phyloP scores from a whole-genome alignment of 2,329 filamentous ascomycete genomes.

The Beauveria medogensis region DNA sequence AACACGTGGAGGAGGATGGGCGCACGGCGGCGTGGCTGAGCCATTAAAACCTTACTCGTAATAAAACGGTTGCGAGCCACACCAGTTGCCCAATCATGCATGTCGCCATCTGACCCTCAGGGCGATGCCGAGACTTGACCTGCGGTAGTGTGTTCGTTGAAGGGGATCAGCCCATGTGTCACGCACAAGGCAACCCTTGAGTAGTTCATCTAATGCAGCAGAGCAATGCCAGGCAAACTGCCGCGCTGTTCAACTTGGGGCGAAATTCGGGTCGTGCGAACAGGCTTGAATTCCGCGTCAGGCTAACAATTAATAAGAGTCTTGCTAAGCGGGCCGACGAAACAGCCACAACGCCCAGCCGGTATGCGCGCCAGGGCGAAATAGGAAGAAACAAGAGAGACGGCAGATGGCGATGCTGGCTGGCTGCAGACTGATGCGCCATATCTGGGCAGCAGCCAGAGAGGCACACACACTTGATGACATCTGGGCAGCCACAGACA shows the following conservation, averaged over 20 bases:
- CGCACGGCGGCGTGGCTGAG: neutral
- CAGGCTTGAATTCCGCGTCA: neutral
- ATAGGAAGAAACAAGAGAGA: conserved; percentile 5
- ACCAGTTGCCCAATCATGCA: neutral
- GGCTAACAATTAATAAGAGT: neutral
- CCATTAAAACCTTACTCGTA: conserved; percentile 6
- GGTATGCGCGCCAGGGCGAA: neutral
- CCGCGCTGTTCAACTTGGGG: neutral
- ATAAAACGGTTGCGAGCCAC: conserved; percentile 2
- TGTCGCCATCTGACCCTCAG: neutral
- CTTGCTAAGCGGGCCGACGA: neutral
- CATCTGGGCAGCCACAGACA: too few species aligned
- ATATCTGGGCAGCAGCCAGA: neutral
- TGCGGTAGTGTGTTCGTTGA: neutral
- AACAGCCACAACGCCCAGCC: neutral
- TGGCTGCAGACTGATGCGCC: neutral
- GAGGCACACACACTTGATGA: neutral
- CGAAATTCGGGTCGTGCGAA: neutral
- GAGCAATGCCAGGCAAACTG: neutral
- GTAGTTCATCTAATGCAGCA: neutral
- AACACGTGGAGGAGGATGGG: conserved; percentile 4
- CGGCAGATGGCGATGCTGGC: neutral
- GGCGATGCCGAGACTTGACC: neutral
- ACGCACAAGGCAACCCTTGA: neutral
- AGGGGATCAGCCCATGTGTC: neutral